Percentiles rank a stretch among this genome's conserved stretches.
These are phyloP conservation scores for Rhodotorula babjevae DNA, from an alignment of 768 basidiomycete genomes.

Conservation along the genomic window DNA sequence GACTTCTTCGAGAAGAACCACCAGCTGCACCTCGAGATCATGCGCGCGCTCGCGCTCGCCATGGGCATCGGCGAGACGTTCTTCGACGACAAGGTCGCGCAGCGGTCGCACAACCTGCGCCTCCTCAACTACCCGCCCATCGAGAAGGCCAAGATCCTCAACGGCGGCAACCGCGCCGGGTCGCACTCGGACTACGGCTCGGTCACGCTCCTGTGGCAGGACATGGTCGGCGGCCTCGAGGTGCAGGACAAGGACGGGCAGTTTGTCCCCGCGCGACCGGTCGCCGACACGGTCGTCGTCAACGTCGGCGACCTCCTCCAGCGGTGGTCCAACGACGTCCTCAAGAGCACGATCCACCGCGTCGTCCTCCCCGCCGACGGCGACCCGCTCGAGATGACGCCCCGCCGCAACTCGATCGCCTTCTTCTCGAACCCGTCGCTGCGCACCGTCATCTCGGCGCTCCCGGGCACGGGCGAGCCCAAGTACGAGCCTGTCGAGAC, in stretches of 20 bases:
- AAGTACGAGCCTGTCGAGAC: slow-evolving; percentile 55
- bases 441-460: slow-evolving; percentile 52
- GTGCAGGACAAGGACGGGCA: slow-evolving; percentile 57
- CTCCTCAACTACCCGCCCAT: slow-evolving; percentile 78
- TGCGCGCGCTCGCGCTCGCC: slow-evolving; percentile 81
- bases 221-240: slow-evolving; percentile 60
- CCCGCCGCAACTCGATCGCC: slow-evolving; percentile 59
- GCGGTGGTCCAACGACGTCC: slow-evolving; percentile 44
- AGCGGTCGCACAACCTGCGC: slow-evolving; percentile 74
- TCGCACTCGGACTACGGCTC: slow-evolving; percentile 60
- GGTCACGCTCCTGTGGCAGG: slow-evolving; percentile 59
- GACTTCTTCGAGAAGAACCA: slow-evolving; percentile 63
- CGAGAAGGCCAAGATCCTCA: slow-evolving; percentile 54
- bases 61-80: slow-evolving; percentile 66
- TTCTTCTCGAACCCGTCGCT: slow-evolving; percentile 51
- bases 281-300: slow-evolving; percentile 44
- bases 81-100: slow-evolving; percentile 69
- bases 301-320: slow-evolving; percentile 42
- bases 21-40: slow-evolving; percentile 62
- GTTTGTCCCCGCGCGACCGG: slow-evolving; percentile 43
- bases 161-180: slow-evolving; percentile 73
- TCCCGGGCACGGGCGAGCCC: slow-evolving; percentile 54
- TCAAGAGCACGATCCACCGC: slow-evolving; percentile 45
- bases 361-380: slow-evolving; percentile 42
- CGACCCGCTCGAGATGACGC: slow-evolving; percentile 46